Percentiles rank a stretch among this genome's conserved stretches.
phyloP scores from a whole-genome alignment of 352 stramenopile species.

The Blastocystis sp. region DNA sequence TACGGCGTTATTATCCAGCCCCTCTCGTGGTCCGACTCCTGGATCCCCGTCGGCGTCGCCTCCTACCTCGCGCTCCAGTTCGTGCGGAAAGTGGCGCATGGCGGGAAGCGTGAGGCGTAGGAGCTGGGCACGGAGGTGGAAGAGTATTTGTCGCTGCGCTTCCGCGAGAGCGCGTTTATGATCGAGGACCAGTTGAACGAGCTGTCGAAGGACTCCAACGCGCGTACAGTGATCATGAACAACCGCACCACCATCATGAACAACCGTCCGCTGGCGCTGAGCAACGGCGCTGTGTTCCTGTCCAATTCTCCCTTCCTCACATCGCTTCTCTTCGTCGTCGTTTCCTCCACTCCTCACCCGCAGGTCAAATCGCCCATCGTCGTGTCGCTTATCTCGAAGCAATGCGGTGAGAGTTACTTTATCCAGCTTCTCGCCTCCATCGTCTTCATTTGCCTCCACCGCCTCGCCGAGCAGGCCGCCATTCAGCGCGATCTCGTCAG shows the following conservation, averaged over 20 bases:
- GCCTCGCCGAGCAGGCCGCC: background rate
- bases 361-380: slow-evolving; percentile 29
- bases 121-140: background rate
- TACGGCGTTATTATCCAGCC: background rate
- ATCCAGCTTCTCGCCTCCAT: background rate
- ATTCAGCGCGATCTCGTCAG: slow-evolving; percentile 19
- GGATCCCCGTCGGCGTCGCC: slow-evolving; percentile 25
- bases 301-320: slow-evolving; percentile 23
- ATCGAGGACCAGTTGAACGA: slow-evolving; percentile 6
- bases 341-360: too few relatives aligned
- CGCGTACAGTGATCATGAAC: too few relatives aligned
- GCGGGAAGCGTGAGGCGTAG: background rate
- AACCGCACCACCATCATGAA: slow-evolving; percentile 19
- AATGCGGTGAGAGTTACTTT: slow-evolving; percentile 22
- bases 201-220: background rate
- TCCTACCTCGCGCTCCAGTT: slow-evolving; percentile 20
- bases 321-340: background rate
- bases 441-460: background rate
- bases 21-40: slow-evolving; percentile 21
- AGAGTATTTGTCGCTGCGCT: slow-evolving; percentile 10
- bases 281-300: slow-evolving; percentile 30
- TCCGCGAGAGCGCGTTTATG: slow-evolving; percentile 10
- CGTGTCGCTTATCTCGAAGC: background rate
- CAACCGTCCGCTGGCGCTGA: slow-evolving; percentile 20
- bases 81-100: background rate